Evolutionary conservation across 345 rosid species (phyloP), one percentile per base, ranked within the genome.

Genomic region (Bretschneidera sinensis): DNA sequence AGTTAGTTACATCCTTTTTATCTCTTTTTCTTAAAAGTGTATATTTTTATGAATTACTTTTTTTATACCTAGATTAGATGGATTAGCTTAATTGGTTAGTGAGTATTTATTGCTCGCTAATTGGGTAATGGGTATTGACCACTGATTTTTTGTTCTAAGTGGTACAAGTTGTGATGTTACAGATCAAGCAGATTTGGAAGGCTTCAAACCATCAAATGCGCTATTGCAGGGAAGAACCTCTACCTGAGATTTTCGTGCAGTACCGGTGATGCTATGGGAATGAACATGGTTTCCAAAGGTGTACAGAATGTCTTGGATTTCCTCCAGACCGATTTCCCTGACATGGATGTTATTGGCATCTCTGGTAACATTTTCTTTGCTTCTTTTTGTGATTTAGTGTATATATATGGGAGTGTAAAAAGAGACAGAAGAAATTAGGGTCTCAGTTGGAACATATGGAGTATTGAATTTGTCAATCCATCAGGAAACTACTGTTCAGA

Each of bases 261-360:
- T 68, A 81, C 92, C 0, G 92, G 89, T 2, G 92, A 83, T 63
- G 92, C 92, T 50, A 86, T 86, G 92, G 89, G 92, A 71, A 86
- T 86, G 92, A 86, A 86, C 77, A 86, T 86, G 92, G 79, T 83
- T 39, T 83, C 92, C 31, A 86, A 86, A 64, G 92, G 87, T 5
- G 89, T 86, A 21, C 92, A 86, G 63, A 86, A 86, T 53, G 85
- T 83, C 31, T 68, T 86, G 66, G 85, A 81, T 52, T 83, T 79
- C 64, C 85, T 83, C 70, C 85, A 78, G 67, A 51, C 17, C 21
- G 86, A 83, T 59, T 86, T 81, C 65, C 76, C 87, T 14, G 92
- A 86, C 74, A 86, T 86, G 87, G 85, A 81, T 68, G 82, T 86
- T 48, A 65, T 83, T 20, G 89, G 89, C 65, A 72, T 86, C 61